A percentile compares a stretch with the other conserved stretches of the same genome.
phyloP scores from a whole-genome alignment of 2,329 filamentous ascomycete genomes.

The Parastagonospora avenae region DNA sequence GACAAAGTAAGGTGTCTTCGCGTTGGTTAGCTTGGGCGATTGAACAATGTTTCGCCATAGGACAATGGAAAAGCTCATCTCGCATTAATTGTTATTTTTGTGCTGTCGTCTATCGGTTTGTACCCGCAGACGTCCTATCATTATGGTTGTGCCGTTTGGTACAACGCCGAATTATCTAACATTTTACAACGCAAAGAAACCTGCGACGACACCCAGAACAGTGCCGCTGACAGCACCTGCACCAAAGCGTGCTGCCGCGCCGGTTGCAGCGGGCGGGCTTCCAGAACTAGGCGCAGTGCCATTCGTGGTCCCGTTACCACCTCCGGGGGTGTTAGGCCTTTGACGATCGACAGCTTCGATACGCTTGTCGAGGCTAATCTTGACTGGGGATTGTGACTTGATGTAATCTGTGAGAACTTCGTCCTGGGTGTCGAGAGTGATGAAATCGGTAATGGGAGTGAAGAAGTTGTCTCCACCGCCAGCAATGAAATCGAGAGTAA shows the following conservation, averaged over 20 bases:
- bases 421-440: slow-evolving; percentile 59
- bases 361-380: slow-evolving; percentile 56
- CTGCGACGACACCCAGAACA: slow-evolving; percentile 14
- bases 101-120: too few relatives aligned
- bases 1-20: too few relatives aligned
- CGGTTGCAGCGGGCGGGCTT: slow-evolving; percentile 5
- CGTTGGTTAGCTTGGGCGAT: too few relatives aligned
- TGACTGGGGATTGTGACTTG: slow-evolving; percentile 54
- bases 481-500: slow-evolving; percentile 68
- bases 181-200: slow-evolving; percentile 17
- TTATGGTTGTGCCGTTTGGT: background rate
- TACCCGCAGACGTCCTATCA: background rate
- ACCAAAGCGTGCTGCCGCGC: slow-evolving; percentile 14
- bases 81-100: too few relatives aligned
- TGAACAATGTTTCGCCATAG: too few relatives aligned
- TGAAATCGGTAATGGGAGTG: slow-evolving; percentile 46
- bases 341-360: slow-evolving; percentile 45
- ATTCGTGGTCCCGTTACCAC: slow-evolving; percentile 22
- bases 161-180: background rate
- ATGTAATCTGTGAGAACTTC: slow-evolving; percentile 61
- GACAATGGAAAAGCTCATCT: too few relatives aligned
- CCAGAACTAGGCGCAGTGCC: slow-evolving; percentile 20
- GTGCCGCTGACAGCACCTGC: slow-evolving; percentile 8
- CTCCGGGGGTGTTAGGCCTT: slow-evolving; percentile 12
- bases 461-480: slow-evolving; percentile 67